Evolutionary conservation across 2,329 filamentous ascomycete genomes (phyloP).

Genomic region (Exophiala sp.): DNA sequence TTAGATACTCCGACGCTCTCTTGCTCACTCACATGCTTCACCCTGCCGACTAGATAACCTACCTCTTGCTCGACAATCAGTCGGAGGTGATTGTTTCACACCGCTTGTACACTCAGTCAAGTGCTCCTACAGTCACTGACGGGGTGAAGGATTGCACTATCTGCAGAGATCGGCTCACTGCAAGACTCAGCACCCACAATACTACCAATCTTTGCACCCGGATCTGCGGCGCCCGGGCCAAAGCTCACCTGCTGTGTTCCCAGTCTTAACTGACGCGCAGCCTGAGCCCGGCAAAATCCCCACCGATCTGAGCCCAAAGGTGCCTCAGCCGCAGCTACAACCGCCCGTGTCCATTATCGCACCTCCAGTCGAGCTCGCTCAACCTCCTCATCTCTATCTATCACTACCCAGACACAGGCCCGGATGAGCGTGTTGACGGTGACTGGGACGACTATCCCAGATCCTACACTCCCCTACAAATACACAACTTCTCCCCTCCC

Average conservation of each 20-base stretch:
- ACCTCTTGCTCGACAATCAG: neutral
- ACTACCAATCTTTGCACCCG: neutral
- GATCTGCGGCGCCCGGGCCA: neutral
- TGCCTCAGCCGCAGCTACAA: neutral
- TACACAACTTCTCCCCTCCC: conserved; percentile 12
- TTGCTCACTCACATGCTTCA: neutral
- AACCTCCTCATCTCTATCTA: neutral
- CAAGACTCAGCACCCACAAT: neutral
- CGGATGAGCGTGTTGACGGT: conserved; percentile 29
- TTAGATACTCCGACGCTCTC: neutral
- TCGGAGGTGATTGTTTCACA: neutral
- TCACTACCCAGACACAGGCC: neutral
- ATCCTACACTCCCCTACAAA: conserved; percentile 21
- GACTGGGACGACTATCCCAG: conserved; percentile 26
- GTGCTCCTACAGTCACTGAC: neutral
- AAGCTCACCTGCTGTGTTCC: neutral
- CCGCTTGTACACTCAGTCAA: neutral
- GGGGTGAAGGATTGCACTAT: neutral
- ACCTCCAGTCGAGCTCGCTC: neutral
- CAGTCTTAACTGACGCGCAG: neutral
- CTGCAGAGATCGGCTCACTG: neutral
- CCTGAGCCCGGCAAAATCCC: neutral
- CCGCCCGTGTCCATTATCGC: neutral
- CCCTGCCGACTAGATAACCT: neutral
- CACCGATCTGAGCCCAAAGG: neutral